Base-by-base conservation (phyloP, 2,329 filamentous ascomycete genomes). In the Macroventuria anomochaeta region DNA sequence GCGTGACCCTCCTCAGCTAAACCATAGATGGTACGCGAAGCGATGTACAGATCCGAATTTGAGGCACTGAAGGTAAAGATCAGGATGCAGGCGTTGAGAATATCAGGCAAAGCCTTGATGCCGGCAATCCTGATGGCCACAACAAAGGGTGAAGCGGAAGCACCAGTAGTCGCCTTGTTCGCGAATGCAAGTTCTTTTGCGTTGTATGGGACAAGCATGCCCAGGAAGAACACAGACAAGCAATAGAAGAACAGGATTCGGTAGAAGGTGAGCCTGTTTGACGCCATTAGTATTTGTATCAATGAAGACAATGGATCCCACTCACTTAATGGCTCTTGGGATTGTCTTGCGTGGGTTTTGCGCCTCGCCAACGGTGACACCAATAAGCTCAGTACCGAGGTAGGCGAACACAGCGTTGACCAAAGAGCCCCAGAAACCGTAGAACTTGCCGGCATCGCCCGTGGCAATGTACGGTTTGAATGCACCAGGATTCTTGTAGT, bases 181-280 rank as follows among this genome's bases (percentile, higher is more conserved):
- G 86, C 85, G 59, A 87, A 86, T 18, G 77, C 74, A 5, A 91
- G 85, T 0, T 83, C 73, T 0, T 59, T 0, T 32, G 83, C 84
- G 79, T 93, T 77, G 79, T 89, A 93, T 1, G 88, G 88, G 3
- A 93, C 87, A 44, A 88, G 81, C 82, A 91, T 90, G 67, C 89
- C 89, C 48, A 93, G 79, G 44, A 93, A 81, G 46, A 93, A 81
- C 29, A 92, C 88, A 18, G 84, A 87, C 53, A 91, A 74, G 65
- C 86, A 81, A 79, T 93, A 93, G 80, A 93, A 93, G 77, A 93
- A 79, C 61, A 91, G 76, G 71, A 93, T 93, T 53, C 90, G 89
- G 79, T 85, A 93, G 75, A 93, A 93, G 62, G 89, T 92, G 42
- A 91, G 81, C 23, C 23, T 25, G 8, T 5, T 25, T 25, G 5